Percentiles rank a stretch among this genome's conserved stretches.
phyloP scores from a whole-genome alignment of 345 rosid genomes.

The Aethionema arabicum region DNA sequence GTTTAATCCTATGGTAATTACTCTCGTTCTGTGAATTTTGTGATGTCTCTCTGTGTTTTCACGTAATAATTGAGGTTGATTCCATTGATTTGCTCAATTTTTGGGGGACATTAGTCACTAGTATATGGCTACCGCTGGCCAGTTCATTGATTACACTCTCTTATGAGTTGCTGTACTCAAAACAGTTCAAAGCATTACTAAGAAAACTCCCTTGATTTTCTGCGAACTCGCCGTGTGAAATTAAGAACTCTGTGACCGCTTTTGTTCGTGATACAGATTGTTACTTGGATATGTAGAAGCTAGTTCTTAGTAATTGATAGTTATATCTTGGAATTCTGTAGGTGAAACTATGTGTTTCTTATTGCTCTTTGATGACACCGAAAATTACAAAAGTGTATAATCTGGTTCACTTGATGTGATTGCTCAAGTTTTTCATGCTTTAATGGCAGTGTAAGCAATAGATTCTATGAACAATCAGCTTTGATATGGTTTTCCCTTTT shows the following conservation, averaged over 20 bases:
- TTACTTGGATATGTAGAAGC: no score
- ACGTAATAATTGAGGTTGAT: neutral
- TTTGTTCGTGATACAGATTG: neutral
- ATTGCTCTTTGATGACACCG: no score
- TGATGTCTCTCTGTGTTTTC: no score
- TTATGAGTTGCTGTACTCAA: neutral
- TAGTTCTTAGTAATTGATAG: no score
- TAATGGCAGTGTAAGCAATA: no score
- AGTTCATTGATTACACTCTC: neutral
- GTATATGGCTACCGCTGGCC: neutral
- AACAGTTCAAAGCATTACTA: neutral
- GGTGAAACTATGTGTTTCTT: no score
- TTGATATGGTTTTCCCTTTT: neutral
- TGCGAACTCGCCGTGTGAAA: neutral
- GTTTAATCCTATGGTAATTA: constrained; percentile 45
- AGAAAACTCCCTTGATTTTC: neutral
- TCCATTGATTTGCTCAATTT: neutral
- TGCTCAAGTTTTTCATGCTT: no score
- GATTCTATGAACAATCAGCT: neutral
- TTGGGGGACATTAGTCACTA: neutral
- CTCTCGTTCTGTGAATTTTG: neutral
- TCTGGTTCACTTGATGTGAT: no score
- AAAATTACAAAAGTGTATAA: no score
- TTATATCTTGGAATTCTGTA: no score
- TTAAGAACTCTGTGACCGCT: neutral